Percentiles rank a stretch among this genome's conserved stretches.
These are phyloP conservation scores for Neofusicoccum sp. DNA, from an alignment of 2,329 filamentous ascomycete species.

Conservation along the genomic window DNA sequence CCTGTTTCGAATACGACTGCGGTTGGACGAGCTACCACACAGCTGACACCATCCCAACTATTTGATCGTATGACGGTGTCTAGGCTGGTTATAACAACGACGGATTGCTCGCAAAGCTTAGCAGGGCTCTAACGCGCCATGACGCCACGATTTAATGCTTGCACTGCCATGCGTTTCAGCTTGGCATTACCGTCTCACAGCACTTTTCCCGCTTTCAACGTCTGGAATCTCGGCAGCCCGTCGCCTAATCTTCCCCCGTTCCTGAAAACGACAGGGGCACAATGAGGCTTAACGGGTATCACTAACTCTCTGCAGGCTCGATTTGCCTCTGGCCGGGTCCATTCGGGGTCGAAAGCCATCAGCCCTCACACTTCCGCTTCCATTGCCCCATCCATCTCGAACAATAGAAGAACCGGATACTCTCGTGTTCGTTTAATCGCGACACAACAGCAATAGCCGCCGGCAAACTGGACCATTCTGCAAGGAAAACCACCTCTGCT, in stretches of 20 bases:
- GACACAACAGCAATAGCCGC: too few species aligned
- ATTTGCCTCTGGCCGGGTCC: not conserved
- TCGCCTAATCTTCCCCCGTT: constrained; percentile 2
- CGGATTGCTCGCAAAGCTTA: not conserved
- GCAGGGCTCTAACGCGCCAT: not conserved
- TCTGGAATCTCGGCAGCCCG: not conserved
- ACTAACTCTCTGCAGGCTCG: not conserved
- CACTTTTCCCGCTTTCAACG: not conserved
- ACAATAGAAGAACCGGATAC: too few species aligned
- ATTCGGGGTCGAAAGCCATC: too few species aligned
- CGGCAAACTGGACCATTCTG: too few species aligned
- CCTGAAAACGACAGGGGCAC: not conserved
- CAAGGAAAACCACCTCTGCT: too few species aligned
- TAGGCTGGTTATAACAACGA: not conserved
- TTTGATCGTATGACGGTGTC: not conserved
- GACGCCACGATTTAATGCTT: not conserved
- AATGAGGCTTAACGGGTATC: not conserved
- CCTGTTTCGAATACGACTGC: not conserved
- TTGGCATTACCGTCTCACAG: not conserved
- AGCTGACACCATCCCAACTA: not conserved
- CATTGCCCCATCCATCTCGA: too few species aligned
- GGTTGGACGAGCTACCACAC: not conserved
- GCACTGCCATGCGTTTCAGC: not conserved
- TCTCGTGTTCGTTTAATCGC: too few species aligned
- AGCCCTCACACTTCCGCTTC: too few species aligned